Conservation (phyloP, 129 eudicot species). For the Tanacetum coccineum region DNA sequence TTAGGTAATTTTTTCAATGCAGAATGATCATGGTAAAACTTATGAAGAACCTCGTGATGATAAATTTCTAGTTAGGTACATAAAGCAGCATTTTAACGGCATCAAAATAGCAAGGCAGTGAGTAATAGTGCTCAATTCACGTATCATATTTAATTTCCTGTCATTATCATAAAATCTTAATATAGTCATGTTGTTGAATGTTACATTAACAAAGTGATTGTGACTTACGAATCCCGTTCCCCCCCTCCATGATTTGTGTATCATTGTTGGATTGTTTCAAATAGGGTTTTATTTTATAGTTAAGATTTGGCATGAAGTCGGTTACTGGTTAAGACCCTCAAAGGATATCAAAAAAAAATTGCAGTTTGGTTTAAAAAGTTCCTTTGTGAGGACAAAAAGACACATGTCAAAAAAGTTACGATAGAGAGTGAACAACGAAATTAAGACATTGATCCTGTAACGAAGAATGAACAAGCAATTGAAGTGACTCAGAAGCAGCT, state of each 20-base stretch:
- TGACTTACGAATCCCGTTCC: too few relatives aligned
- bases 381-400: too few relatives aligned
- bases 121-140: background rate
- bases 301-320: slow-evolving; percentile 45
- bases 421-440: too few relatives aligned
- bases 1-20: background rate
- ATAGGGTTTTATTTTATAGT: slow-evolving; percentile 40
- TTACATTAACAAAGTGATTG: slow-evolving; percentile 16
- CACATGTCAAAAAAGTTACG: too few relatives aligned
- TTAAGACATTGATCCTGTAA: too few relatives aligned
- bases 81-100: slow-evolving; percentile 12
- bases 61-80: slow-evolving; percentile 15
- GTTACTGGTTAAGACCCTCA: slow-evolving; percentile 28
- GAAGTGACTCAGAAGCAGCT: too few relatives aligned
- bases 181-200: slow-evolving; percentile 2
- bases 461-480: too few relatives aligned
- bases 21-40: slow-evolving; percentile 7
- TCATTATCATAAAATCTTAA: background rate
- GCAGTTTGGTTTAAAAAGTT: too few relatives aligned
- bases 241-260: too few relatives aligned
- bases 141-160: background rate
- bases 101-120: slow-evolving; percentile 10
- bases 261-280: slow-evolving; percentile 52
- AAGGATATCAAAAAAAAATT: slow-evolving; percentile 44
- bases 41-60: slow-evolving; percentile 23